Percentiles rank a stretch among this genome's conserved stretches.
Evolutionary conservation across 2,329 filamentous ascomycete genomes (phyloP).

Genomic region (Ciborinia camelliae): DNA sequence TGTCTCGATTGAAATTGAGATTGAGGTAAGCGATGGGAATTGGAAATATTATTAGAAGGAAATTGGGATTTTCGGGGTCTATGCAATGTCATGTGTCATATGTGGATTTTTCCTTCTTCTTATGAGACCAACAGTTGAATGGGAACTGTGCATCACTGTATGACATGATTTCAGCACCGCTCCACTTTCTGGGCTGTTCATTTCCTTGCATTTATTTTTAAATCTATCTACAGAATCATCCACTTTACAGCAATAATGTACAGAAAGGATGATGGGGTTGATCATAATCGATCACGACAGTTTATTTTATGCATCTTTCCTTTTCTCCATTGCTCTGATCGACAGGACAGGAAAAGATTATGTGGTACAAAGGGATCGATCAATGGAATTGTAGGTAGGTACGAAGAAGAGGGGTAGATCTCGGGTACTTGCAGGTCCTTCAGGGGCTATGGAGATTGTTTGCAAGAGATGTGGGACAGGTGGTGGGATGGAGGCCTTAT

Average conservation of each 20-base stretch:
- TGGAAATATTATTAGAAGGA: conserved; percentile 9
- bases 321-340: conserved; percentile 9
- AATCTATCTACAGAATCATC: neutral
- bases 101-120: neutral
- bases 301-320: conserved; percentile 3
- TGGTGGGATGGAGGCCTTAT: neutral
- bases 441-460: conserved; percentile 10
- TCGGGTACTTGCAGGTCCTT: conserved; percentile 6
- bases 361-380: neutral
- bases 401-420: conserved; percentile 14
- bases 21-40: conserved; percentile 1
- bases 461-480: conserved; percentile 7
- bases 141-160: neutral
- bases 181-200: neutral
- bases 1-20: neutral
- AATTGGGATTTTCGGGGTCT: conserved; percentile 11
- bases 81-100: neutral
- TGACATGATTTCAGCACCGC: neutral
- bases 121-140: neutral
- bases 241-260: neutral
- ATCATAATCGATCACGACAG: neutral
- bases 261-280: neutral
- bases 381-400: neutral
- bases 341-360: neutral
- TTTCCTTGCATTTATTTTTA: conserved; percentile 5